These are phyloP conservation scores for Capsicum pubescens DNA, from an alignment of 257 asterid genomes.

Conservation along the genomic window DNA sequence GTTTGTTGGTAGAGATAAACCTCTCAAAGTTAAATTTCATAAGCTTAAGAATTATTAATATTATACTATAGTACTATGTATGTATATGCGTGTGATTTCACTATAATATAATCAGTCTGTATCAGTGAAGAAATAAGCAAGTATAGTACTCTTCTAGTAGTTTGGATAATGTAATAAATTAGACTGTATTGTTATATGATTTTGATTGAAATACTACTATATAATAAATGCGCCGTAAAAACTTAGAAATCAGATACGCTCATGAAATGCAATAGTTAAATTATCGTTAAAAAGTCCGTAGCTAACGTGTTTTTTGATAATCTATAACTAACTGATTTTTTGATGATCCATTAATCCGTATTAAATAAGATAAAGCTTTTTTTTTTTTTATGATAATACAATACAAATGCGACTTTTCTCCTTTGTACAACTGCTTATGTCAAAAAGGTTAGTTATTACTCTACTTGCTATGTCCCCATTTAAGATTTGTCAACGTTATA, in stretches of 20 bases:
- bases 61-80: background rate
- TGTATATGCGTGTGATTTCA: background rate
- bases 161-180: background rate
- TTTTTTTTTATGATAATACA: no score
- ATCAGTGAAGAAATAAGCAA: background rate
- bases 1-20: conserved; percentile 1
- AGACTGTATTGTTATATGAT: background rate
- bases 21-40: conserved; percentile 9
- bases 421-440: background rate
- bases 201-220: background rate
- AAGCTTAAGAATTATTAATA: background rate
- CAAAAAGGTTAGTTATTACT: background rate
- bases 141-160: background rate
- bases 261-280: no score
- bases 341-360: no score
- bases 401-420: background rate
- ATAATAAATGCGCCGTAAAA: background rate
- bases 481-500: background rate
- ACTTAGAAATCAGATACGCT: background rate
- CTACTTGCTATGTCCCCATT: background rate
- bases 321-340: no score
- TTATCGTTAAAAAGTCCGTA: no score
- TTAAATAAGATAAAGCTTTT: no score
- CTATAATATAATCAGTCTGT: background rate
- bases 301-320: background rate